phyloP scores from a whole-genome alignment of 805 yeast species.

The Sugiyamaella lignohabitans region DNA sequence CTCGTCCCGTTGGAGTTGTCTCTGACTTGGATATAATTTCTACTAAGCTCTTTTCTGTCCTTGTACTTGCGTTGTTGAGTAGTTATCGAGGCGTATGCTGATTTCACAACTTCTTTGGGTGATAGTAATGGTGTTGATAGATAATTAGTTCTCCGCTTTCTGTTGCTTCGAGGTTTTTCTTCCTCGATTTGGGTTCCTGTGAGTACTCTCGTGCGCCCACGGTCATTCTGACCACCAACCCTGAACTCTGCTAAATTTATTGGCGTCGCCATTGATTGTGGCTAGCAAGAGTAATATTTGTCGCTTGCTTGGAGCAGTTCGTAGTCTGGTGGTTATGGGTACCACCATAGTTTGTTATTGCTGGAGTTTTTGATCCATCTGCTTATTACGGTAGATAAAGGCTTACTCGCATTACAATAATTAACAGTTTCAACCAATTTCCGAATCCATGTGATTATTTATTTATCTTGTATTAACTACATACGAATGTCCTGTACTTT shows the following conservation, averaged over 20 bases:
- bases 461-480: too few species aligned
- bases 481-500: too few species aligned
- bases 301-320: too few species aligned
- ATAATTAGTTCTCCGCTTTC: background rate
- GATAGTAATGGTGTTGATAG: slow-evolving; percentile 2
- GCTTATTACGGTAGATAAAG: too few species aligned
- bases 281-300: background rate
- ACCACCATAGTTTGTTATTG: too few species aligned
- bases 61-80: background rate
- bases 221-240: background rate
- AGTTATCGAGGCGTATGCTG: background rate
- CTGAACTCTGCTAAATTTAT: slow-evolving; percentile 2
- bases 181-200: background rate
- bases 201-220: background rate
- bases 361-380: too few species aligned
- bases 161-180: background rate
- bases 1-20: background rate
- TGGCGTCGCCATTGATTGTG: slow-evolving; percentile 4
- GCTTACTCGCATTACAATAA: too few species aligned
- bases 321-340: too few species aligned
- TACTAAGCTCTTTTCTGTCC: background rate
- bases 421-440: too few species aligned
- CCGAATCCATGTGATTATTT: too few species aligned
- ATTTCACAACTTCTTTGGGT: slow-evolving; percentile 4
- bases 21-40: background rate